Percentiles rank a stretch among this genome's conserved stretches.
Evolutionary conservation across 768 basidiomycete species (phyloP).

Genomic region (Kwoniella newhampshirensis): DNA sequence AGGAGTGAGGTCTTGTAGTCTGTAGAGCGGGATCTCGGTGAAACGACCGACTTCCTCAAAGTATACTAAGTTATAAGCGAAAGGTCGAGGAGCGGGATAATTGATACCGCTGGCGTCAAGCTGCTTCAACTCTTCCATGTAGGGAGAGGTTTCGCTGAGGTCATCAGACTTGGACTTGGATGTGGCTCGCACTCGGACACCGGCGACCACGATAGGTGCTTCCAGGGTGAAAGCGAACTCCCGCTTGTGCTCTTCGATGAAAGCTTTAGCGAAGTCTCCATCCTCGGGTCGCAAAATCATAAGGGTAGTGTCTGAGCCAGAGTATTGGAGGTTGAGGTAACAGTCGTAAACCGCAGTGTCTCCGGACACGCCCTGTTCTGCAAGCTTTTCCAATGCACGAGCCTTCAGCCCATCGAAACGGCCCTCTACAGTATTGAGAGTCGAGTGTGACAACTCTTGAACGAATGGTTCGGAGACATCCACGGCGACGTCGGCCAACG

Average conservation of each 20-base stretch:
- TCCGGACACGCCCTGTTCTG: slow-evolving; percentile 27
- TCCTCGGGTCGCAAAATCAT: slow-evolving; percentile 68
- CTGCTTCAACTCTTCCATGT: slow-evolving; percentile 27
- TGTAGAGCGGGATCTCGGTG: slow-evolving; percentile 29
- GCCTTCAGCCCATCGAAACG: slow-evolving; percentile 28
- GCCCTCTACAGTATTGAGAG: slow-evolving; percentile 24
- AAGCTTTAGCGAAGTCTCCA: slow-evolving; percentile 73
- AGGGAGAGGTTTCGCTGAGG: slow-evolving; percentile 23
- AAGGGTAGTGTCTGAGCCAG: slow-evolving; percentile 69
- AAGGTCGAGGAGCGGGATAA: slow-evolving; percentile 8
- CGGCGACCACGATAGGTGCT: slow-evolving; percentile 54
- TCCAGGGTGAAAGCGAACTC: slow-evolving; percentile 55
- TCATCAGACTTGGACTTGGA: slow-evolving; percentile 17
- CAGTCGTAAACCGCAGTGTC: slow-evolving; percentile 28
- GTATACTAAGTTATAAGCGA: slow-evolving; percentile 30
- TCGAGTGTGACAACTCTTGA: slow-evolving; percentile 12
- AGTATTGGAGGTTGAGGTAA: slow-evolving; percentile 42
- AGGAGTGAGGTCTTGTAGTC: slow-evolving; percentile 25
- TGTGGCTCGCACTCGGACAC: slow-evolving; percentile 34
- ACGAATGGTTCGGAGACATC: slow-evolving; percentile 38
- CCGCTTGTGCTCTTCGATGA: slow-evolving; percentile 53
- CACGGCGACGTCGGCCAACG: slow-evolving; percentile 53
- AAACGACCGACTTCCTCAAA: slow-evolving; percentile 34
- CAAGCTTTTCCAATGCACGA: slow-evolving; percentile 27
- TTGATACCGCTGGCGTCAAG: slow-evolving; percentile 13